Conservation (phyloP, 768 basidiomycete species). For the Boletus rufocinnamomeus region DNA sequence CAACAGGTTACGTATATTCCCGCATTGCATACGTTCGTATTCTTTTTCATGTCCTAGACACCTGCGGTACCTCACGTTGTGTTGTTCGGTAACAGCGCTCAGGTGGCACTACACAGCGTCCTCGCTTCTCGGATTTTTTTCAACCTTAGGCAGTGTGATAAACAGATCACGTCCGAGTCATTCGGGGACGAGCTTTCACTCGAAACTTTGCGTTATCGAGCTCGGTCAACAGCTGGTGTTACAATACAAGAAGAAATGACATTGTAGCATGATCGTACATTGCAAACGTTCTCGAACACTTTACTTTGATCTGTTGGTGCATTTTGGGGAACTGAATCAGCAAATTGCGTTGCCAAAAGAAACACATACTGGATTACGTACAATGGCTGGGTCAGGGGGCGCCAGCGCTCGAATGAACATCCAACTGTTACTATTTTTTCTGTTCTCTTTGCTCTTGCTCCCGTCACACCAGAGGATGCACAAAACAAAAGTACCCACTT, state of each 20-base stretch:
- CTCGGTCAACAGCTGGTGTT: neutral
- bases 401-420: neutral
- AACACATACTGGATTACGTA: neutral
- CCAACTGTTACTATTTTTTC: conserved; percentile 30
- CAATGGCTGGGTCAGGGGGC: neutral
- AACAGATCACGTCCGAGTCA: too few species aligned
- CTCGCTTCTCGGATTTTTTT: too few species aligned
- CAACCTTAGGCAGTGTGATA: too few species aligned
- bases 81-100: too few species aligned
- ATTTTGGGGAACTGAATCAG: neutral
- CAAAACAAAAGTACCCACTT: neutral
- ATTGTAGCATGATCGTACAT: neutral
- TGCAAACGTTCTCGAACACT: neutral
- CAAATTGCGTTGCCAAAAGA: neutral
- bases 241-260: too few species aligned
- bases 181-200: neutral
- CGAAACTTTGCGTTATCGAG: too few species aligned
- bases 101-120: too few species aligned
- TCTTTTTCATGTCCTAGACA: too few species aligned
- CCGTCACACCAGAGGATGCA: too few species aligned
- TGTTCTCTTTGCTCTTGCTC: conserved; percentile 52
- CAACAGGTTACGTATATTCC: too few species aligned
- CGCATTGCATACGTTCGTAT: too few species aligned
- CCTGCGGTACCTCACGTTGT: too few species aligned
- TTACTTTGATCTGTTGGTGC: neutral